Evolutionary conservation across 176 grass and related monocot genomes (phyloP).

Genomic region (Ensete glaucum): DNA sequence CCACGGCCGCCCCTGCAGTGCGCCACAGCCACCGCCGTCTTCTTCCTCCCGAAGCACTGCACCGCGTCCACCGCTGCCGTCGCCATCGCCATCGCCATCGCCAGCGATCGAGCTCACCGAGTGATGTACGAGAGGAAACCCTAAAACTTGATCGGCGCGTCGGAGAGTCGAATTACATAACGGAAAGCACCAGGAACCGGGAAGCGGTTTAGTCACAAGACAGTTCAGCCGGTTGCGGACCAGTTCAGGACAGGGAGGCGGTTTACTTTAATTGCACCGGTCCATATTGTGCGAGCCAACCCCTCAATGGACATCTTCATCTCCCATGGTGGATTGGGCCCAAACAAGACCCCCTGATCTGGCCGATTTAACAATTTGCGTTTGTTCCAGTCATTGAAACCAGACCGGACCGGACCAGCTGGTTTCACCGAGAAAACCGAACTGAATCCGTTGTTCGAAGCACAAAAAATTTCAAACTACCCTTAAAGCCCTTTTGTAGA

Average conservation of each 20-base stretch:
- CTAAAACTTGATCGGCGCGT: not conserved
- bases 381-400: too few species aligned
- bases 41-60: slow-evolving; percentile 17
- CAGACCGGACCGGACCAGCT: too few species aligned
- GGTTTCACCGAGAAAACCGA: too few species aligned
- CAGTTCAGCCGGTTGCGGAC: too few species aligned
- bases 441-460: too few species aligned
- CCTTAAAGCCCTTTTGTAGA: too few species aligned
- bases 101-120: not conserved
- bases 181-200: not conserved
- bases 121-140: not conserved
- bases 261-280: not conserved
- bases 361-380: too few species aligned
- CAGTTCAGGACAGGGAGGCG: not conserved
- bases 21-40: slow-evolving; percentile 12
- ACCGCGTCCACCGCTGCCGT: slow-evolving; percentile 4
- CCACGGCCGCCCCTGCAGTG: not conserved
- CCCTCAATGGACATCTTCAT: too few species aligned
- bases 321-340: too few species aligned
- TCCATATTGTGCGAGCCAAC: not conserved
- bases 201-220: not conserved
- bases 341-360: too few species aligned
- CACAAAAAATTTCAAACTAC: too few species aligned
- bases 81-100: slow-evolving; percentile 1
- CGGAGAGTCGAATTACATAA: not conserved